phyloP scores from a whole-genome alignment of 2,329 filamentous ascomycete species.

The Colletotrichum sansevieriae region DNA sequence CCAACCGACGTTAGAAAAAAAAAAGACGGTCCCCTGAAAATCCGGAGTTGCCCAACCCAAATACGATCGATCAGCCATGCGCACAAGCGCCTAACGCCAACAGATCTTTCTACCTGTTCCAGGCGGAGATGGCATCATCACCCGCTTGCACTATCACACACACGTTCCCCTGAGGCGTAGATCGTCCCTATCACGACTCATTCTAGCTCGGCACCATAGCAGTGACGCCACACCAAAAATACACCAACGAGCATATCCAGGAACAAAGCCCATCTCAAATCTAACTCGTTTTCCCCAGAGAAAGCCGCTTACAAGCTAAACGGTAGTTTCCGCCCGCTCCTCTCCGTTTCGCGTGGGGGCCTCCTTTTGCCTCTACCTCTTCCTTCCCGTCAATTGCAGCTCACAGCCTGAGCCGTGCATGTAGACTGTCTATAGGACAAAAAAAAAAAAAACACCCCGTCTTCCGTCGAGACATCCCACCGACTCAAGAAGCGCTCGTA shows the following conservation, averaged over 20 bases:
- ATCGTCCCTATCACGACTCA: no score
- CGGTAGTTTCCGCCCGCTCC: neutral
- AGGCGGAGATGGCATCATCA: no score
- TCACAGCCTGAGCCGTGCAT: constrained; percentile 9
- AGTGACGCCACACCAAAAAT: neutral
- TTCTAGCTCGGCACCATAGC: no score
- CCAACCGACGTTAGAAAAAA: neutral
- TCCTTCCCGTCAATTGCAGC: neutral
- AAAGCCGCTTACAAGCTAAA: neutral
- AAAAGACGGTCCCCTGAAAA: neutral
- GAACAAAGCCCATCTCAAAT: neutral
- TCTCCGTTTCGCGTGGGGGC: constrained; percentile 12
- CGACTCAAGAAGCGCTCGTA: neutral
- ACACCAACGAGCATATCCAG: neutral
- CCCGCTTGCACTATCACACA: no score
- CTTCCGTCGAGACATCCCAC: neutral
- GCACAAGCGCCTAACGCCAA: neutral
- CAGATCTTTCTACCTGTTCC: neutral
- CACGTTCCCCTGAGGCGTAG: no score
- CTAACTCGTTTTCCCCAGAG: neutral
- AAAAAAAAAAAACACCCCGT: neutral
- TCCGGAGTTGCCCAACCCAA: neutral
- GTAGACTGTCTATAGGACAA: neutral
- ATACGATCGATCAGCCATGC: neutral
- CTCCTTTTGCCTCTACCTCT: neutral